Percentiles rank a stretch among this genome's conserved stretches.
Evolutionary conservation across 2,329 filamentous ascomycete genomes (phyloP).

Genomic region (Calonectria multiphialidica): DNA sequence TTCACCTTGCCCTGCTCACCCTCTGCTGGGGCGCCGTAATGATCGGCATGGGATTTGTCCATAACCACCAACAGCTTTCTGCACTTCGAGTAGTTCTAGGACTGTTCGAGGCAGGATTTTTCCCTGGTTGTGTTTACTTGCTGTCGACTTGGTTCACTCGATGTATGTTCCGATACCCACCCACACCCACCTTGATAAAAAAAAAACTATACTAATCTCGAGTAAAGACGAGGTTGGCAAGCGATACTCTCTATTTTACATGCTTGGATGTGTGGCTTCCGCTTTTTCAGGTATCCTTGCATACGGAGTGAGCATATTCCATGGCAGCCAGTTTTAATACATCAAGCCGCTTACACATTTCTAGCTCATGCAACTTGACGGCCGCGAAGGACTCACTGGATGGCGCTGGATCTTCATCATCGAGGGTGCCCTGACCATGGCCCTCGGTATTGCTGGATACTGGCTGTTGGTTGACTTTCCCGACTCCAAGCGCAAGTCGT

Average conservation of each 20-base stretch:
- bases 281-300: constrained; percentile 78
- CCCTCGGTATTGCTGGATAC: constrained; percentile 63
- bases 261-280: constrained; percentile 74
- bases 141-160: constrained; percentile 81
- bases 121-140: constrained; percentile 77
- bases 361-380: constrained; percentile 72
- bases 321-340: not conserved
- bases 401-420: constrained; percentile 78
- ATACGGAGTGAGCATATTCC: constrained; percentile 66
- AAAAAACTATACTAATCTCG: not conserved
- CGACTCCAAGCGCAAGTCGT: constrained; percentile 63
- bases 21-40: constrained; percentile 71
- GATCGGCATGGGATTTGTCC: constrained; percentile 75
- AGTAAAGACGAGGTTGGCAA: constrained; percentile 71
- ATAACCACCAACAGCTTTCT: constrained; percentile 63
- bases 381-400: constrained; percentile 64
- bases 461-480: constrained; percentile 75
- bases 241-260: constrained; percentile 77
- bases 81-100: constrained; percentile 71
- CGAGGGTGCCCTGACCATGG: constrained; percentile 65
- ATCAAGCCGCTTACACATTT: constrained; percentile 15
- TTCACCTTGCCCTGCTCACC: constrained; percentile 67
- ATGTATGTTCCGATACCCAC: constrained; percentile 42
- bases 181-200: too few species aligned
- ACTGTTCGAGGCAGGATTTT: constrained; percentile 77